Conservation (phyloP, 2,329 filamentous ascomycete species). For the Fulvia fulva region DNA sequence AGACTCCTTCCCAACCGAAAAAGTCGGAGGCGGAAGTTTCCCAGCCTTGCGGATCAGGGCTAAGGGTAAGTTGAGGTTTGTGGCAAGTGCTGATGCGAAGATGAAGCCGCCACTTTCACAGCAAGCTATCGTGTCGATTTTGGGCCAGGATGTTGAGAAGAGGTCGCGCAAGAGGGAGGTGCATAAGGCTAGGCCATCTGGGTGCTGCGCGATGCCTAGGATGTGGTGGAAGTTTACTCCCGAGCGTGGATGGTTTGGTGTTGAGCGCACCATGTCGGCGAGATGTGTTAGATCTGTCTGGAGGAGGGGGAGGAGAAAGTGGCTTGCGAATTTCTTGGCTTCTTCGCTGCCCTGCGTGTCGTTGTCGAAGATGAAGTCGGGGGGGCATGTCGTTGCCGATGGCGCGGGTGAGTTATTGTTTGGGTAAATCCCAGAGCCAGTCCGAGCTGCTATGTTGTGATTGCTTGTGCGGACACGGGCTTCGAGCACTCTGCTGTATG, state of each 20-base stretch:
- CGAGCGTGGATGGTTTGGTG: slow-evolving; percentile 50
- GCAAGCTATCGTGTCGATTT: slow-evolving; percentile 45
- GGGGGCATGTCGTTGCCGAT: slow-evolving; percentile 27
- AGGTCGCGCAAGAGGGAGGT: slow-evolving; percentile 47
- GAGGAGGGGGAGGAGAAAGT: slow-evolving; percentile 45
- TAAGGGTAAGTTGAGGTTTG: slow-evolving; percentile 41
- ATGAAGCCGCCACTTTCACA: slow-evolving; percentile 58
- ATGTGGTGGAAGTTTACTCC: slow-evolving; percentile 57
- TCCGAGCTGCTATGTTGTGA: slow-evolving; percentile 37
- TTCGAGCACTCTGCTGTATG: slow-evolving; percentile 52
- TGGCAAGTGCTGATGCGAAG: slow-evolving; percentile 52
- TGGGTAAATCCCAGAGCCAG: slow-evolving; percentile 21
- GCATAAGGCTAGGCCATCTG: slow-evolving; percentile 50
- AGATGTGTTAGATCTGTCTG: slow-evolving; percentile 47
- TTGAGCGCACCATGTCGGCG: slow-evolving; percentile 46
- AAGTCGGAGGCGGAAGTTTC: slow-evolving; percentile 56
- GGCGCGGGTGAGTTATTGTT: background rate
- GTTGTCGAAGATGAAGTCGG: slow-evolving; percentile 53
- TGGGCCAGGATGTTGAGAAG: slow-evolving; percentile 47
- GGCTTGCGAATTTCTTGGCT: slow-evolving; percentile 2
- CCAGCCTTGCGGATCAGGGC: slow-evolving; percentile 52
- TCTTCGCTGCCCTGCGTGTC: slow-evolving; percentile 39
- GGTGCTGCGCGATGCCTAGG: slow-evolving; percentile 52
- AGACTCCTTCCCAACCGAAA: slow-evolving; percentile 45
- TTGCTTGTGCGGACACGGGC: slow-evolving; percentile 46